Percentiles rank a stretch among this genome's conserved stretches.
These are phyloP conservation scores for Thielaviopsis musarum DNA, from an alignment of 2,329 filamentous ascomycete genomes.

Conservation along the genomic window DNA sequence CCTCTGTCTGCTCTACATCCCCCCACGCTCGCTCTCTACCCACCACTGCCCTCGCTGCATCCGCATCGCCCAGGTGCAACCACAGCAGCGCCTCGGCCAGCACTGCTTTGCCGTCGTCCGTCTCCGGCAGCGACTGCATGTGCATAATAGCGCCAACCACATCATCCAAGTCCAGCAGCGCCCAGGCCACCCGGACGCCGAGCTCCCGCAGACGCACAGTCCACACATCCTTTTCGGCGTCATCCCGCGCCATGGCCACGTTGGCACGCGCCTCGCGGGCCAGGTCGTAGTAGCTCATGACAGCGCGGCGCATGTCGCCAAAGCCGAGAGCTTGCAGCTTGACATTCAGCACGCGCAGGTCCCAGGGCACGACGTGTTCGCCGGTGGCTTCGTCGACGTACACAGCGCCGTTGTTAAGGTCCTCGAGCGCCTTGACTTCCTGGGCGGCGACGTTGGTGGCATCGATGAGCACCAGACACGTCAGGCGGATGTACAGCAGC, in stretches of 20 bases:
- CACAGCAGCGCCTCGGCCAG: slow-evolving; percentile 49
- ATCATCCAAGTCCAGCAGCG: slow-evolving; percentile 76
- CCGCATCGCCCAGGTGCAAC: slow-evolving; percentile 62
- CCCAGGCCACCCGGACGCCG: slow-evolving; percentile 48
- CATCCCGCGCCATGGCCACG: slow-evolving; percentile 29
- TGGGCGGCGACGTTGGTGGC: slow-evolving; percentile 52
- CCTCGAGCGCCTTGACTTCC: slow-evolving; percentile 46
- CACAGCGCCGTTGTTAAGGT: slow-evolving; percentile 36
- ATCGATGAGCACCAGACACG: slow-evolving; percentile 66
- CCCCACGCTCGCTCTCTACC: slow-evolving; percentile 16
- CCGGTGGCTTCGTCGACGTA: slow-evolving; percentile 39
- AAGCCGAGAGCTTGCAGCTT: slow-evolving; percentile 75
- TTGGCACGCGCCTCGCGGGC: slow-evolving; percentile 56
- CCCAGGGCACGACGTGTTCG: slow-evolving; percentile 67
- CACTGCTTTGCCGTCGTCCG: slow-evolving; percentile 24
- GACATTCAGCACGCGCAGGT: slow-evolving; percentile 65
- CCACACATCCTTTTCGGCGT: slow-evolving; percentile 50
- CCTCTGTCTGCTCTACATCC: slow-evolving; percentile 20
- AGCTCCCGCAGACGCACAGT: slow-evolving; percentile 55
- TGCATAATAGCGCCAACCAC: slow-evolving; percentile 62
- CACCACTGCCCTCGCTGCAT: slow-evolving; percentile 44
- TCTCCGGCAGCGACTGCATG: slow-evolving; percentile 38
- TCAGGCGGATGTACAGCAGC: slow-evolving; percentile 64
- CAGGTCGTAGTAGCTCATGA: slow-evolving; percentile 84
- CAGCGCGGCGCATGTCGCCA: slow-evolving; percentile 63